These are phyloP conservation scores for Oryza brachyantha DNA, from an alignment of 176 grass and related monocot species.

Conservation along the genomic window DNA sequence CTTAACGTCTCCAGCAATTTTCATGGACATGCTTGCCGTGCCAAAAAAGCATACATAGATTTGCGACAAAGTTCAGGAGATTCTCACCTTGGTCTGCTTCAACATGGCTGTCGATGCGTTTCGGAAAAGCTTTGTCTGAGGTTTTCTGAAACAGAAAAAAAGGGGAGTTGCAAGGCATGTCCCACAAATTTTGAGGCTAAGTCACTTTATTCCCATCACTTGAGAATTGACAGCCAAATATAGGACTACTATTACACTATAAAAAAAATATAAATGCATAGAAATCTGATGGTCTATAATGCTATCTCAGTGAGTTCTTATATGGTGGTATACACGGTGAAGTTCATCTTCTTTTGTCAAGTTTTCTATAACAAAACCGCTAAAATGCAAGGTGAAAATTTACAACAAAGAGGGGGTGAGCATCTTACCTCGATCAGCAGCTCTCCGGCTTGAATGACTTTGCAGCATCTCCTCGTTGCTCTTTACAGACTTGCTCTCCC, in stretches of 20 bases:
- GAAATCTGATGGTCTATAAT: neutral
- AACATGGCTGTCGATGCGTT: slow-evolving; percentile 18
- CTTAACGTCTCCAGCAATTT: slow-evolving; percentile 10
- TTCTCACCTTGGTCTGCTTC: slow-evolving; percentile 29
- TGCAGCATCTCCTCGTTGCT: neutral
- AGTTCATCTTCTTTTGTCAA: neutral
- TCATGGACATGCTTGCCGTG: slow-evolving; percentile 5
- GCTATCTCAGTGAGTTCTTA: neutral
- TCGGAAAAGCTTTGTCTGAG: slow-evolving; percentile 15
- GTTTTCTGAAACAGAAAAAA: slow-evolving; percentile 11
- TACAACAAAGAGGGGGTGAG: neutral
- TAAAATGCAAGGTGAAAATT: neutral
- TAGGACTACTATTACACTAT: neutral
- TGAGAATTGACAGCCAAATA: neutral
- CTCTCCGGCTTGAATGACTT: no score
- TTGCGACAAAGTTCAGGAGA: slow-evolving; percentile 31
- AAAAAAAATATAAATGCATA: neutral
- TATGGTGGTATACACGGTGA: neutral
- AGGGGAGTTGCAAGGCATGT: neutral
- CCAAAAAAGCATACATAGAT: neutral
- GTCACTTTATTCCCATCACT: neutral
- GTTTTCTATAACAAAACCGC: neutral
- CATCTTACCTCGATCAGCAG: neutral
- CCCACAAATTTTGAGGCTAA: slow-evolving; percentile 1
- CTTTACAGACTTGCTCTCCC: neutral